phyloP scores from a whole-genome alignment of 2,329 filamentous ascomycete species.

The Venturia asperata region DNA sequence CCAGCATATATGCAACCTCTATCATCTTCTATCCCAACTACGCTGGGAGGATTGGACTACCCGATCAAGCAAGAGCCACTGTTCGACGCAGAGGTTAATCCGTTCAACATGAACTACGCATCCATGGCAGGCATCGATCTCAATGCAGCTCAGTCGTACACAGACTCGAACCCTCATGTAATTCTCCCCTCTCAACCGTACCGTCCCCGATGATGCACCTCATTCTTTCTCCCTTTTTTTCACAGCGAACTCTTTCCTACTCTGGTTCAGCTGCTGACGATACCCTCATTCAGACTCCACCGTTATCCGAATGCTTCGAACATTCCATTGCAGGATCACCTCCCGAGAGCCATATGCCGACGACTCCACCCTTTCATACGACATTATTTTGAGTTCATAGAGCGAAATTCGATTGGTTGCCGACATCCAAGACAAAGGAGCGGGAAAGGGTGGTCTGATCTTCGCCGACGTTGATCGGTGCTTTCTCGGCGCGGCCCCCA shows the following conservation, averaged over 20 bases:
- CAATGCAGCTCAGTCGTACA: slow-evolving; percentile 54
- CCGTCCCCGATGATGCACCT: slow-evolving; percentile 31
- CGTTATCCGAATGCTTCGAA: slow-evolving; percentile 67
- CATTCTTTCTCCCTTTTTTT: slow-evolving; percentile 23
- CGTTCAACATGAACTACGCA: slow-evolving; percentile 62
- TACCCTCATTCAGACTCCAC: slow-evolving; percentile 55
- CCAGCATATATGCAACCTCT: slow-evolving; percentile 49
- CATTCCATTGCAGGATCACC: slow-evolving; percentile 47
- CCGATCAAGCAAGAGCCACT: slow-evolving; percentile 62
- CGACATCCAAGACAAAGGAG: not conserved
- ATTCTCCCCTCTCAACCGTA: slow-evolving; percentile 43
- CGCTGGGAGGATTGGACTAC: slow-evolving; percentile 52
- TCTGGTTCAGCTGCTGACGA: slow-evolving; percentile 21
- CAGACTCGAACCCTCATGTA: slow-evolving; percentile 67
- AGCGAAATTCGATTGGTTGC: not conserved
- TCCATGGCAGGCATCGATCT: slow-evolving; percentile 60
- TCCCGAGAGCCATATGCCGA: slow-evolving; percentile 55
- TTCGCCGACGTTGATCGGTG: not conserved
- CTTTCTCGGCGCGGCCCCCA: slow-evolving; percentile 8
- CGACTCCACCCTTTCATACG: slow-evolving; percentile 50
- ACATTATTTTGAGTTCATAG: not conserved
- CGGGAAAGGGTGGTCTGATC: not conserved
- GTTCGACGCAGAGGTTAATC: slow-evolving; percentile 52
- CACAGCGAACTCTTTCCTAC: slow-evolving; percentile 24
- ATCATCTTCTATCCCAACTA: slow-evolving; percentile 43